Evolutionary conservation across 306 rosid genomes (phyloP), one percentile per base, ranked within the genome.

Genomic region (Pterocarpus santalinus): DNA sequence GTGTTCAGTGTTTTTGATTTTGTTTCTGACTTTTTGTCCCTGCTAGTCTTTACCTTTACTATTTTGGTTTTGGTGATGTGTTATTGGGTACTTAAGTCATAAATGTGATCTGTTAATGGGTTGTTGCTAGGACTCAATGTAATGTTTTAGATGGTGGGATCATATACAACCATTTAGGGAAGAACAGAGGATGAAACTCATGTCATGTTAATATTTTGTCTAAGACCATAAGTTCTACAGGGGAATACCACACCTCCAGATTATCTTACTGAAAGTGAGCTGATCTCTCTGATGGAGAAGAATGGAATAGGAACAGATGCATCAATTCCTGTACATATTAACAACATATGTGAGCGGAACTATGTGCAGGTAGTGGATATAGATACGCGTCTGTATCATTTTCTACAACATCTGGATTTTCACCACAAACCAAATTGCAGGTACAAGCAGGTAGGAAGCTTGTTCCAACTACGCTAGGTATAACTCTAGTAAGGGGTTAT

Each of bases 291-390:
- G 61, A 95, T 95, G 99, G 99, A 95, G 89, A 95, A 95, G 85
- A 69, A 95, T 85, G 99, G 97, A 78, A 91, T 95, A 55, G 99
- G 99, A 72, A 95, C 99, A 3, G 99, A 95, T 91, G 97, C 97
- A 65, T 95, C 99, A 72, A 95, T 95, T 85, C 83, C 99, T 39
- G 97, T 91, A 72, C 99, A 95, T 86, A 90, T 95, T 82, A 95
- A 93, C 90, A 95, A 95, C 91, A 95, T 95, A 79, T 89, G 97
- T 43, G 99, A 95, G 85, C 94, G 99, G 77, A 95, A 95, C 85
- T 95, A 88, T 86, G 99, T 95, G 84, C 97, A 95, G 99, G 99
- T 95, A 64, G 69, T 78, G 28, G 56, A 65, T 80, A 58, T 53
- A 58, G 76, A 65, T 63, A 62, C 68, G 51, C 69, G 52, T 71